phyloP scores from a whole-genome alignment of 2,329 filamentous ascomycete species.

The Colletotrichum musicola region DNA sequence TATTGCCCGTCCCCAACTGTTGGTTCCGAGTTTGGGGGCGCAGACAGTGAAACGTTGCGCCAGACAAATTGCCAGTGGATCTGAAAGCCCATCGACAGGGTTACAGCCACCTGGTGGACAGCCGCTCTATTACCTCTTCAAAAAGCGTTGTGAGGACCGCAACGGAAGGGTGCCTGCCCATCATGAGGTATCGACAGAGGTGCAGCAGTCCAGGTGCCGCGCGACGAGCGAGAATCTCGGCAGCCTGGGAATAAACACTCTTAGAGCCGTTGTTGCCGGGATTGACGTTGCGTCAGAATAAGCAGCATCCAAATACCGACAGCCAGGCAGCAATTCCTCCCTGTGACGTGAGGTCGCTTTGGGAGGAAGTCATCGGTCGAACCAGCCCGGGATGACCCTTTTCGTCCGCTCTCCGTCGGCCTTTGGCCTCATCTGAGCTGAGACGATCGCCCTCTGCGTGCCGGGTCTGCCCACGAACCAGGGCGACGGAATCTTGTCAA shows the following conservation, averaged over 20 bases:
- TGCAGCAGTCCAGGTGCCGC: background rate
- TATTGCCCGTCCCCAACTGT: background rate
- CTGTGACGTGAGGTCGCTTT: background rate
- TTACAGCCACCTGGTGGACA: background rate
- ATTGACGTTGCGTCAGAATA: background rate
- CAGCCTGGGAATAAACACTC: slow-evolving; percentile 20
- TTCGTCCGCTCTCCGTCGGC: background rate
- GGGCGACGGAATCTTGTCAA: slow-evolving; percentile 26
- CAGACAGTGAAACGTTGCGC: slow-evolving; percentile 2
- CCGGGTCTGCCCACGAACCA: slow-evolving; percentile 34
- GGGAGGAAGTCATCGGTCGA: background rate
- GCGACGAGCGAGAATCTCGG: background rate
- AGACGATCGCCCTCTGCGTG: slow-evolving; percentile 8
- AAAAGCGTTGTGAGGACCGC: no score
- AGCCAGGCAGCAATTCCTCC: slow-evolving; percentile 28
- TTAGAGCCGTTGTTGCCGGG: background rate
- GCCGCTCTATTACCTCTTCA: slow-evolving; percentile 1
- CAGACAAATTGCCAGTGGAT: background rate
- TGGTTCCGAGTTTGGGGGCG: slow-evolving; percentile 9
- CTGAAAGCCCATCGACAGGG: background rate
- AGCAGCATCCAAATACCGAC: background rate
- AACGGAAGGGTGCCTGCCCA: no score
- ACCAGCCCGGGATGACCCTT: background rate
- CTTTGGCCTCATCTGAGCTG: slow-evolving; percentile 10
- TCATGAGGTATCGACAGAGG: no score